Percentiles rank a stretch among this genome's conserved stretches.
Conservation (phyloP, 1,284 basidiomycete genomes). For the Tausonia pullulans region DNA sequence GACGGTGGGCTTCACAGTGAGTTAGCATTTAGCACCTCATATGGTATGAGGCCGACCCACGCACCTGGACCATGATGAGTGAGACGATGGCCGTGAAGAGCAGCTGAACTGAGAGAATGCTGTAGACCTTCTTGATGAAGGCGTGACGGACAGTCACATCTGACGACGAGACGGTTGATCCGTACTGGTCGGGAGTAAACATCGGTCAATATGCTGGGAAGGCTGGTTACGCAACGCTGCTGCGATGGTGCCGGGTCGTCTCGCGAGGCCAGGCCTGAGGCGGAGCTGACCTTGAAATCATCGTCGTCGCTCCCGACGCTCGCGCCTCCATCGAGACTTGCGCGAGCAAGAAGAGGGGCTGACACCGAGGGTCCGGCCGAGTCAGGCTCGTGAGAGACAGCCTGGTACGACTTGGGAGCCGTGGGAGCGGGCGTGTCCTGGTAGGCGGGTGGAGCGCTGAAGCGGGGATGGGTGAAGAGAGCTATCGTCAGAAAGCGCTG, state of each 20-base stretch:
- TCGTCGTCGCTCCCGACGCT: slow-evolving; percentile 7
- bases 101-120: slow-evolving; percentile 11
- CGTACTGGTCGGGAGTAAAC: not conserved
- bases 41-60: not conserved
- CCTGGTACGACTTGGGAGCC: slow-evolving; percentile 1
- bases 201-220: not conserved
- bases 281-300: slow-evolving; percentile 1
- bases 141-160: slow-evolving; percentile 25
- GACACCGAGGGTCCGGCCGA: not conserved
- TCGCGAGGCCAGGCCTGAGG: not conserved
- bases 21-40: not conserved
- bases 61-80: slow-evolving; percentile 23
- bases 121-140: slow-evolving; percentile 31
- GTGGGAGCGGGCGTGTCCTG: not conserved
- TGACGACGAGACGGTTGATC: slow-evolving; percentile 1
- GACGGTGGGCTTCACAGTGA: slow-evolving; percentile 18
- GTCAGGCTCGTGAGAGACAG: not conserved
- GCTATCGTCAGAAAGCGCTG: no score
- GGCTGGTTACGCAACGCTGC: not conserved
- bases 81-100: slow-evolving; percentile 21
- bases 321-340: not conserved
- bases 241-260: not conserved
- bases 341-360: not conserved
- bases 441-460: slow-evolving; percentile 13
- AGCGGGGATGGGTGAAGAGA: not conserved